A percentile compares a stretch with the other conserved stretches of the same genome.
phyloP scores from a whole-genome alignment of 2,329 filamentous ascomycete genomes.

The Aspergillus japonicus region DNA sequence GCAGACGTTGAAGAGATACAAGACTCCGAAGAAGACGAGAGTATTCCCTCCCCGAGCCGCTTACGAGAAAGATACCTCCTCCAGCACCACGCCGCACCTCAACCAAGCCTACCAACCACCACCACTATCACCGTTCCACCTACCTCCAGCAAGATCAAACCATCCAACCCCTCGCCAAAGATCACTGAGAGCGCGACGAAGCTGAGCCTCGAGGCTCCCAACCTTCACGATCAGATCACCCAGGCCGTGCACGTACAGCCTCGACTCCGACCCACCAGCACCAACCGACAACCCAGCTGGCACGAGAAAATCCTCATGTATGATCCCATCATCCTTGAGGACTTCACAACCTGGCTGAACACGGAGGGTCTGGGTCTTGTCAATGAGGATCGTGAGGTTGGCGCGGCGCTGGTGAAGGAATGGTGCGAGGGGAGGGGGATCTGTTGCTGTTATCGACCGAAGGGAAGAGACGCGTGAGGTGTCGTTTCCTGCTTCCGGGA shows the following conservation, averaged over 20 bases:
- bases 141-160: constrained; percentile 3
- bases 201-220: constrained; percentile 26
- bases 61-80: constrained; percentile 21
- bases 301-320: constrained; percentile 92
- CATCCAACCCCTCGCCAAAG: not conserved
- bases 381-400: constrained; percentile 65
- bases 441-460: constrained; percentile 65
- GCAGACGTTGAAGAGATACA: constrained; percentile 38
- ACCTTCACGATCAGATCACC: constrained; percentile 51
- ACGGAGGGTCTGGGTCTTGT: constrained; percentile 62
- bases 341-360: constrained; percentile 81
- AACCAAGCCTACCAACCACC: not conserved
- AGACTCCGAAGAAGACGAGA: constrained; percentile 37
- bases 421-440: constrained; percentile 90
- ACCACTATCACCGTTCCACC: not conserved
- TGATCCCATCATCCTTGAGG: constrained; percentile 85
- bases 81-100: not conserved
- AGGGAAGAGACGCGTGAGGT: not conserved
- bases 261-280: constrained; percentile 33
- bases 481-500: too few species aligned
- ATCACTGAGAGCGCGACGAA: not conserved
- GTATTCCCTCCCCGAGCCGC: constrained; percentile 25
- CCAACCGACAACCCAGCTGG: constrained; percentile 61
- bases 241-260: constrained; percentile 47
- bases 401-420: constrained; percentile 67